Percentiles rank a stretch among this genome's conserved stretches.
phyloP scores from a whole-genome alignment of 75 land plant genomes.

The Pinus albicaulis region DNA sequence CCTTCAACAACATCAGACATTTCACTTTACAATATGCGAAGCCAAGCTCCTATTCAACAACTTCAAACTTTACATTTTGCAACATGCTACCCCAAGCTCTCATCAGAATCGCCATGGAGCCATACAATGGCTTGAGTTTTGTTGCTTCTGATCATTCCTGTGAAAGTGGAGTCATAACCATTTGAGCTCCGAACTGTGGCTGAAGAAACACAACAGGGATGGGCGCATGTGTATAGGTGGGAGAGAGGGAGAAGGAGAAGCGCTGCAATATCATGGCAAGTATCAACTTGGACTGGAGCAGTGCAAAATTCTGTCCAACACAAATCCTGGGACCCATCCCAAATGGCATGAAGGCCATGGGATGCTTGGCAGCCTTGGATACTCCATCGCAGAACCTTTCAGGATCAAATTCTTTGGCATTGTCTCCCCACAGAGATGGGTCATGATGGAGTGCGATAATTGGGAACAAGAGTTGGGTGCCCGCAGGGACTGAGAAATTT shows the following conservation, averaged over 20 bases:
- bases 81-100: no score
- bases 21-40: no score
- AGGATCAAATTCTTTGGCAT: constrained; percentile 57
- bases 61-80: no score
- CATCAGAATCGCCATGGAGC: no score
- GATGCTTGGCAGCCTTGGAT: constrained; percentile 41
- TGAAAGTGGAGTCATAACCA: constrained; percentile 12
- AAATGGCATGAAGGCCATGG: constrained; percentile 53
- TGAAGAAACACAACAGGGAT: constrained; percentile 20
- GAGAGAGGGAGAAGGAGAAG: constrained; percentile 44
- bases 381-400: constrained; percentile 56
- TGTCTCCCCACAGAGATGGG: constrained; percentile 49
- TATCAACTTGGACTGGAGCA: constrained; percentile 50
- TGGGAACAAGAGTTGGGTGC: constrained; percentile 16
- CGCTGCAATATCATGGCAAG: constrained; percentile 43
- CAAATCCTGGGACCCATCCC: constrained; percentile 61
- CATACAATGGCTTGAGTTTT: no score
- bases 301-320: constrained; percentile 55
- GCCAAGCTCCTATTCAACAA: no score
- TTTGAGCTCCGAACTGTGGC: constrained; percentile 45
- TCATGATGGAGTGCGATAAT: constrained; percentile 40
- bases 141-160: no score
- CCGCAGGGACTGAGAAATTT: constrained; percentile 11
- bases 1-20: no score
- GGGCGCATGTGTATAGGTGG: constrained; percentile 49